These are phyloP conservation scores for Coniochaeta pulveracea DNA, from an alignment of 2,329 filamentous ascomycete species.

Conservation along the genomic window DNA sequence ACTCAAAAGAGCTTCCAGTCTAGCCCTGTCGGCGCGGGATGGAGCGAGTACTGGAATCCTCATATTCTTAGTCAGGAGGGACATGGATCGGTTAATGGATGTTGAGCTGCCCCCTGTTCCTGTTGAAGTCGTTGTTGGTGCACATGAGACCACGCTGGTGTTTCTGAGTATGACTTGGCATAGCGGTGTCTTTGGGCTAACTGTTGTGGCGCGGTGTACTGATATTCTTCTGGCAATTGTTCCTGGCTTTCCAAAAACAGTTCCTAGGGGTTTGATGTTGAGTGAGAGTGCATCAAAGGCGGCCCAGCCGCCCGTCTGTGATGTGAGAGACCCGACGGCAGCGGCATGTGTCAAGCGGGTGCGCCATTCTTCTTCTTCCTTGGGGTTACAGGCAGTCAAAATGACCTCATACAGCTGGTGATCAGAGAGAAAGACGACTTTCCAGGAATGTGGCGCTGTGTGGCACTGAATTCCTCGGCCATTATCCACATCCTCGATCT, in stretches of 20 bases:
- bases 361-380: slow-evolving; percentile 75
- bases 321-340: slow-evolving; percentile 34
- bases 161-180: slow-evolving; percentile 81
- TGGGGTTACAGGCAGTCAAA: slow-evolving; percentile 71
- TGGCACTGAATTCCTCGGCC: slow-evolving; percentile 76
- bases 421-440: slow-evolving; percentile 70
- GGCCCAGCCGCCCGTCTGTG: slow-evolving; percentile 31
- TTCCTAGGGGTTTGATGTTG: slow-evolving; percentile 62
- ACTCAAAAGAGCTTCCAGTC: slow-evolving; percentile 60
- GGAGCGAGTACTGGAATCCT: slow-evolving; percentile 62
- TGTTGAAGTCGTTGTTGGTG: slow-evolving; percentile 27
- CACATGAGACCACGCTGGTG: slow-evolving; percentile 46
- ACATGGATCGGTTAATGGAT: slow-evolving; percentile 67
- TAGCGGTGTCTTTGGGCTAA: slow-evolving; percentile 55
- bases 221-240: slow-evolving; percentile 59
- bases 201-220: slow-evolving; percentile 66
- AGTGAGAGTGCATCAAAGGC: slow-evolving; percentile 55
- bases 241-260: slow-evolving; percentile 61
- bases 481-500: slow-evolving; percentile 63
- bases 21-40: slow-evolving; percentile 61
- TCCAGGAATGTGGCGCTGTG: slow-evolving; percentile 82
- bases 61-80: slow-evolving; percentile 57
- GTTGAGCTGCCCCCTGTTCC: too few species aligned
- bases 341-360: slow-evolving; percentile 46
- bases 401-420: slow-evolving; percentile 74